Base-by-base conservation (phyloP, 495 filamentous ascomycete genomes). In the Aspergillus olivimuriae region DNA sequence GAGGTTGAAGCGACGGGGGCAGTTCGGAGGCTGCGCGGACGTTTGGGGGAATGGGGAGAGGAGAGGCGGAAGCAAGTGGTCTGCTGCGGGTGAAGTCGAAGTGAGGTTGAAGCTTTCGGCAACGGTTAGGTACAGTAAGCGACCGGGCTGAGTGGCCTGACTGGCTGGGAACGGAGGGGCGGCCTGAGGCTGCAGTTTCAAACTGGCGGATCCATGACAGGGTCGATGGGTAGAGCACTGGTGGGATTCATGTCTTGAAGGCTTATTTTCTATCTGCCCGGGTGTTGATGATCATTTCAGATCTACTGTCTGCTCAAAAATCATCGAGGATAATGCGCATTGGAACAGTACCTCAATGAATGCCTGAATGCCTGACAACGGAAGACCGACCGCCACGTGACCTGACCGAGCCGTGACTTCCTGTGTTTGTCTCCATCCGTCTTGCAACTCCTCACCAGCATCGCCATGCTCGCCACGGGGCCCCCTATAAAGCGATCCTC, bases 51-150 rank as follows among this genome's bases (percentile, higher is more conserved):
- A 34, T 40, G 44, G 53, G 54, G 45, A 46, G 54, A 34, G 50
- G 48, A 51, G 46, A 55, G 51, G 43, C 53, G 49, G 54, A 43
- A 53, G 51, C 47, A 44, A 54, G 50, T 41, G 53, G 54, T 61
- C 56, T 65, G 57, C 52, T 51, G 55, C 43, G 49, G 48, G 43
- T 48, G 44, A 56, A 57, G 47, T 49, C 55, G 60, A 65, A 47
- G 65, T 63, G 60, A 65, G 47, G 65, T 62, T 65, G 62, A 66
- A 63, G 64, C 60, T 68, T 60, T n/a, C n/a, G n/a, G n/a, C n/a
- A n/a, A n/a, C 47, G 62, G 59, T 57, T 59, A 56, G 56, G 61
- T 31, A 47, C 48, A 43, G 55, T 69, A 67, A 69, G 66, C 63
- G 63, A 53, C 54, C 30, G 45, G 44, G 48, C 23, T 48, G 47